phyloP scores from a whole-genome alignment of 805 yeast species.

The Ogataea salicorniae region DNA sequence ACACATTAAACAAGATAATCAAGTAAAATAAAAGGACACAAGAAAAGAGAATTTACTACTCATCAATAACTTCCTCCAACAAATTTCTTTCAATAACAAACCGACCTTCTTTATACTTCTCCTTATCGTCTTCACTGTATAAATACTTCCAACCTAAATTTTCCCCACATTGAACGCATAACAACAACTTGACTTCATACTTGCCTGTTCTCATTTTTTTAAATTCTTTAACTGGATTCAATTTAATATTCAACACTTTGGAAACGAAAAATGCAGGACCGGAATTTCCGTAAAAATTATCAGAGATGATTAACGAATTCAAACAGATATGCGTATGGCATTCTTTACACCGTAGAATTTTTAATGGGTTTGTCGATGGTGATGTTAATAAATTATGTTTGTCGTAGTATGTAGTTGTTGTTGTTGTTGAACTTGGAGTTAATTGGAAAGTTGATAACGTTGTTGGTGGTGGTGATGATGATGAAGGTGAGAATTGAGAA shows the following conservation, averaged over 20 bases:
- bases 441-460: not conserved
- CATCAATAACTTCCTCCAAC: slow-evolving; percentile 22
- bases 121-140: slow-evolving; percentile 23
- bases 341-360: slow-evolving; percentile 26
- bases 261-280: slow-evolving; percentile 32
- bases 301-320: slow-evolving; percentile 26
- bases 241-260: slow-evolving; percentile 25
- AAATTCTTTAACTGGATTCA: slow-evolving; percentile 13
- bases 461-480: not conserved
- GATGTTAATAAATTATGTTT: not conserved
- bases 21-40: not conserved
- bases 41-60: not conserved
- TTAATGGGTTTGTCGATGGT: slow-evolving; percentile 1
- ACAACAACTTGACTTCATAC: slow-evolving; percentile 26
- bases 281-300: slow-evolving; percentile 29
- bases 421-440: not conserved
- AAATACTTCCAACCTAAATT: slow-evolving; percentile 33
- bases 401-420: not conserved
- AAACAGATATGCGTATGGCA: slow-evolving; percentile 32
- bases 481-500: not conserved
- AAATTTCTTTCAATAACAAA: slow-evolving; percentile 29
- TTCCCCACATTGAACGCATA: slow-evolving; percentile 28
- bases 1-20: not conserved
- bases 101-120: slow-evolving; percentile 31
- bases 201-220: slow-evolving; percentile 31